Evolutionary conservation across 2,329 filamentous ascomycete species (phyloP), one percentile per base, ranked within the genome.

Genomic region (Xylariaceae sp.): DNA sequence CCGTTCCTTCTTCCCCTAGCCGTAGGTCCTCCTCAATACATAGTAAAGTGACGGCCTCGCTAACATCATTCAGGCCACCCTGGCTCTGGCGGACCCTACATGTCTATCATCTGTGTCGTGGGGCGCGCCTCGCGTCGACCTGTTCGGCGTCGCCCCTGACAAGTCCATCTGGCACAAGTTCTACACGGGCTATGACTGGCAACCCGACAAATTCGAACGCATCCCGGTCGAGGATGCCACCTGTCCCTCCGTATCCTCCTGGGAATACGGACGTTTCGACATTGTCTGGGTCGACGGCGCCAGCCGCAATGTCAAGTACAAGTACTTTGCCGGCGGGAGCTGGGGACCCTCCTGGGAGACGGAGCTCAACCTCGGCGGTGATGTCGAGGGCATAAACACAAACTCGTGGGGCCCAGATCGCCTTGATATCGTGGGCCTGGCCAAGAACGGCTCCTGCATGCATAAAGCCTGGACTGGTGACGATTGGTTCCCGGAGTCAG

Each of bases 391-490:
- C 1, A 23, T 51, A 1, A 60, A 60, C 5, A 57, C 56, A 4
- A n/a, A 55, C 15, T 61, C 61, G 17, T 67, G 66, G 66, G 64
- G 56, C 0, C 34, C 44, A 7, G 49, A 56, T 15, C 61, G 66
- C 11, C 58, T 67, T 4, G 64, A 67, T 8, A 62, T 67, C 9
- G 53, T 67, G 8, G 64, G 56, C 11, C 54, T 51, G 1, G 42
- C 58, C n/a, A 7, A 11, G 11, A 61, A 64, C 10, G 64, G 64
- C 5, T 56, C 63, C 6, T 58, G 53, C 47, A 42, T 63, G 44
- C 66, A 67, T 23, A 67, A 67, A 50, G 66, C 66, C 2, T 67
- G 66, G 66, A 66, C 66, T 1, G 66, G 65, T 4, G 11, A 23
- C 4, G 50, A 55, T 4, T 61, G 49, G 34, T 59, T 47, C 30